Base-by-base conservation (phyloP, 2,329 filamentous ascomycete species). In the Chaetomiaceae sp. region DNA sequence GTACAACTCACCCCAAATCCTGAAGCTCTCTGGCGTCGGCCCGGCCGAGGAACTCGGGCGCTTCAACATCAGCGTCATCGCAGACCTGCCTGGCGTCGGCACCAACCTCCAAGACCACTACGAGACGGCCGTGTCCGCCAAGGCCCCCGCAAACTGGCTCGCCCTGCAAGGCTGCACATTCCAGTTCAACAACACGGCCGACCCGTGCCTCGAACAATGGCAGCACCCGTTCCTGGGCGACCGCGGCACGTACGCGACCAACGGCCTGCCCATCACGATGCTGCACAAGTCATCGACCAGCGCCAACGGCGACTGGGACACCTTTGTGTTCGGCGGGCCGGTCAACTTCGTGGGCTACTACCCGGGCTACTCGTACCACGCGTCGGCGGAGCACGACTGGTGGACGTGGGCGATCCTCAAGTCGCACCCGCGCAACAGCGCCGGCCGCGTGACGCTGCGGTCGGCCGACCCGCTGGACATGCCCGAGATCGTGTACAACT, bases 401-500 rank as follows among this genome's bases (percentile, higher is more conserved):
- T 52, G 32, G 17, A 15, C 42, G 37, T 53, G 79, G 79, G 60
- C 70, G 71, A 4, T 74, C 76, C 56, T 54, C 10, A 41, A 42
- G 12, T 44, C 44, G 8, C 33, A 37, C 5, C 50, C 73, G 0
- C 70, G 71, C 41, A 86, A 84, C 26, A 68, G 69, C 24, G 72
- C 72, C 4, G 83, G 83, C 12, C 78, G 71, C 0, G 80, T 87
- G 11, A 74, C 65, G 1, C 68, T 86, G 1, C 68, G 66, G 15
- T 83, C 78, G 0, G 65, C 72, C 0, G 72, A 84, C 56, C 80
- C 82, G 0, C 72, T 73, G 1, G 81, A 84, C 36, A 70, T 73
- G 12, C 83, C 83, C 0, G 61, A 73, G n/a, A 81, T 83, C 57
- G 79, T 81, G 65, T 75, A 76, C 55, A 76, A 50, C 17, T 57